phyloP scores from a whole-genome alignment of 805 yeast genomes.

The Candida orba region DNA sequence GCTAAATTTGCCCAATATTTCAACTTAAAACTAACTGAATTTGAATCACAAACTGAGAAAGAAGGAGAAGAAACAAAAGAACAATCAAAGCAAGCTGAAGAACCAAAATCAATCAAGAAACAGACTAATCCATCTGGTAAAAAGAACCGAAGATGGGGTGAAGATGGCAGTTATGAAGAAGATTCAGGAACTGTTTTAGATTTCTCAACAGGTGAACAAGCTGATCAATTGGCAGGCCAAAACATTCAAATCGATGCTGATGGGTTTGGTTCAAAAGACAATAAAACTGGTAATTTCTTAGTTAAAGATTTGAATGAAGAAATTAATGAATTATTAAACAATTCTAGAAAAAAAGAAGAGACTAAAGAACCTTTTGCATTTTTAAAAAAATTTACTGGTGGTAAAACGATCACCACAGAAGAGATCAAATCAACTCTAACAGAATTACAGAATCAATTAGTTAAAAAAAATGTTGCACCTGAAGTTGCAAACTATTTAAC shows the following conservation, averaged over 20 bases:
- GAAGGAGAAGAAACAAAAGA: slow-evolving; percentile 13
- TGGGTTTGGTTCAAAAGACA: slow-evolving; percentile 33
- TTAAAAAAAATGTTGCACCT: slow-evolving; percentile 86
- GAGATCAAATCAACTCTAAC: slow-evolving; percentile 61
- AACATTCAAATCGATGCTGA: slow-evolving; percentile 24
- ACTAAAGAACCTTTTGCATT: slow-evolving; percentile 46
- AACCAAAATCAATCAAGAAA: slow-evolving; percentile 5
- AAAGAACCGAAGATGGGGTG: slow-evolving; percentile 57
- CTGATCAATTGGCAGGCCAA: slow-evolving; percentile 12
- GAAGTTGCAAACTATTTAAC: slow-evolving; percentile 73
- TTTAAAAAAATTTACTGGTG: slow-evolving; percentile 56
- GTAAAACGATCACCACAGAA: slow-evolving; percentile 53
- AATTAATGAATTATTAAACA: slow-evolving; percentile 33
- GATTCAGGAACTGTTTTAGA: slow-evolving; percentile 41
- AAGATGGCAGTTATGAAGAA: slow-evolving; percentile 49
- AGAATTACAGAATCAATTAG: slow-evolving; percentile 66
- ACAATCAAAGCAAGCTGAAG: slow-evolving; percentile 3
- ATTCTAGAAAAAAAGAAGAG: slow-evolving; percentile 20
- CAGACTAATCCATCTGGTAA: slow-evolving; percentile 25
- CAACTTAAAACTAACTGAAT: slow-evolving; percentile 27
- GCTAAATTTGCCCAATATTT: slow-evolving; percentile 33
- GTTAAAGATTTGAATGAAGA: slow-evolving; percentile 56
- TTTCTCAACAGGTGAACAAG: slow-evolving; percentile 36
- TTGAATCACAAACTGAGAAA: slow-evolving; percentile 10
- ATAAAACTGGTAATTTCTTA: slow-evolving; percentile 51